These are phyloP conservation scores for Pinus taeda DNA, from an alignment of 75 land plant genomes.

Conservation along the genomic window DNA sequence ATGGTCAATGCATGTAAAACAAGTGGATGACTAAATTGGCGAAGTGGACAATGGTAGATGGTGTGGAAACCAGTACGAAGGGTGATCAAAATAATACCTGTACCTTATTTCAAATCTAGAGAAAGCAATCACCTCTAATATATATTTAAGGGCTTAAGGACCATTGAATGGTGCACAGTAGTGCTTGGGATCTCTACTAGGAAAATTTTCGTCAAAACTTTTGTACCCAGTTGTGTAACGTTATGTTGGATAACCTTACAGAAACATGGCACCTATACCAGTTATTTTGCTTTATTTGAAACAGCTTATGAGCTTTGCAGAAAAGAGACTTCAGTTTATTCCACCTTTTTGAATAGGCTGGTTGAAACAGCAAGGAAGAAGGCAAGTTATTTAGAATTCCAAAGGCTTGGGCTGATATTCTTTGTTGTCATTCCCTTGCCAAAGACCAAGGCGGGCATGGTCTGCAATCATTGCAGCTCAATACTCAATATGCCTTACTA, in stretches of 20 bases:
- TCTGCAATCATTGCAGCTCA: slow-evolving; percentile 85
- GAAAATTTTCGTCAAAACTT: background rate
- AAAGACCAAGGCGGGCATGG: slow-evolving; percentile 98
- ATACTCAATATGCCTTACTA: slow-evolving; percentile 92
- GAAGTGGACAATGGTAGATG: too few relatives aligned
- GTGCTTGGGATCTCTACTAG: too few relatives aligned
- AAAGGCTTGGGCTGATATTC: slow-evolving; percentile 94
- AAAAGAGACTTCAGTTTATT: too few relatives aligned
- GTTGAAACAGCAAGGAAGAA: slow-evolving; percentile 71
- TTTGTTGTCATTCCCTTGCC: slow-evolving; percentile 98
- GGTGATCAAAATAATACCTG: too few relatives aligned
- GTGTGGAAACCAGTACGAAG: too few relatives aligned
- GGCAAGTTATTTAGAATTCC: slow-evolving; percentile 82
- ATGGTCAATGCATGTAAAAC: too few relatives aligned
- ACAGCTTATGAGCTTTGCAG: slow-evolving; percentile 32
- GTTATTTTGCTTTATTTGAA: slow-evolving; percentile 80
- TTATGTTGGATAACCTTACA: slow-evolving; percentile 20
- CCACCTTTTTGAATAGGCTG: slow-evolving; percentile 19
- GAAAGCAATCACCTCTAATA: too few relatives aligned
- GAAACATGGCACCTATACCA: slow-evolving; percentile 97
- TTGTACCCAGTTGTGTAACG: background rate
- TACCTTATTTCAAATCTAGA: too few relatives aligned
- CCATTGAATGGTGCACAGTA: too few relatives aligned
- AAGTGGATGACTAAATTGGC: too few relatives aligned
- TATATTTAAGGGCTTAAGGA: too few relatives aligned